phyloP scores from a whole-genome alignment of 805 yeast genomes.

The Blastobotrys peoriensis region DNA sequence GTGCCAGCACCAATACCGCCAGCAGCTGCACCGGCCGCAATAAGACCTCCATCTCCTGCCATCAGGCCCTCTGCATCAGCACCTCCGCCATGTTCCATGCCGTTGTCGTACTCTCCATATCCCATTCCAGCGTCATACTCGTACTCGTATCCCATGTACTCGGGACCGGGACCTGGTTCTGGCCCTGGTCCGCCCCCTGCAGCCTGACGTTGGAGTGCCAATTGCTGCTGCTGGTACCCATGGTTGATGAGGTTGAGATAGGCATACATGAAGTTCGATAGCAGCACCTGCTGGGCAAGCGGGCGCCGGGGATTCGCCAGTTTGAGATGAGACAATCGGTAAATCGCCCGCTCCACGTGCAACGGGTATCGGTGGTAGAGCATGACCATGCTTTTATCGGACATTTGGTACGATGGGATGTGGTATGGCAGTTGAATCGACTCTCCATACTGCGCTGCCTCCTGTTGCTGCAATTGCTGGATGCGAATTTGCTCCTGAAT shows the following conservation, averaged over 20 bases:
- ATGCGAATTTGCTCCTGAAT: conserved; percentile 2
- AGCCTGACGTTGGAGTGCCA: conserved; percentile 14
- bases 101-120: conserved; percentile 10
- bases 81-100: conserved; percentile 12
- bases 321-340: conserved; percentile 85
- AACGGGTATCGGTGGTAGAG: conserved; percentile 67
- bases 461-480: conserved; percentile 9
- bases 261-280: conserved; percentile 96
- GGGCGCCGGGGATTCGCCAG: conserved; percentile 92
- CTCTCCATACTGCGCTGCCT: conserved; percentile 16
- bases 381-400: conserved; percentile 31
- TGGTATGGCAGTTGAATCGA: conserved; percentile 27
- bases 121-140: conserved; percentile 12
- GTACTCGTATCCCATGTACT: conserved; percentile 7
- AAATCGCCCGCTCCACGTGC: conserved; percentile 93
- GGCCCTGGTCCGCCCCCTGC: conserved; percentile 11
- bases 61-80: conserved; percentile 10
- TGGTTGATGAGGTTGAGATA: conserved; percentile 92
- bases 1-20: no score
- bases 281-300: conserved; percentile 80
- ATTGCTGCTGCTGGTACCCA: conserved; percentile 37
- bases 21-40: no score
- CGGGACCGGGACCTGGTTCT: conserved; percentile 6
- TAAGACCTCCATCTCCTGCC: no score
- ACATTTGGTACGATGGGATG: conserved; percentile 32